Evolutionary conservation across 345 rosid species (phyloP).

Genomic region (Ricinus communis): DNA sequence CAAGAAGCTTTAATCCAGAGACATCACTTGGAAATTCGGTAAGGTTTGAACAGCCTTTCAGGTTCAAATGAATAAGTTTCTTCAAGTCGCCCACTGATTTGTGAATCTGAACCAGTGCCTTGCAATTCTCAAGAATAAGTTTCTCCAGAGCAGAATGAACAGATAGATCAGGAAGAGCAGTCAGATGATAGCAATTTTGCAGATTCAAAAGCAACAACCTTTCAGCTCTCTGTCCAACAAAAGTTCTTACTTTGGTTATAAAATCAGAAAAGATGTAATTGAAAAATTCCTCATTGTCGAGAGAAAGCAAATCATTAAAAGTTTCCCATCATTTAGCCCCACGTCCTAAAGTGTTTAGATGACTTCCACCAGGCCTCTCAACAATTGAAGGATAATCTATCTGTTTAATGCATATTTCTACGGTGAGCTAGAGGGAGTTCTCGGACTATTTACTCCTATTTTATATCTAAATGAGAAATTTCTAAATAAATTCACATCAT

Average conservation of each 20-base stretch:
- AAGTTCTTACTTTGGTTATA: not conserved
- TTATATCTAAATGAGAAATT: too few relatives aligned
- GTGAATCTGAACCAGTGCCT: constrained; percentile 29
- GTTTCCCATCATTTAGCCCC: too few relatives aligned
- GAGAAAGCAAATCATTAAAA: too few relatives aligned
- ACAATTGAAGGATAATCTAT: too few relatives aligned
- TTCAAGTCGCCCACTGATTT: constrained; percentile 40
- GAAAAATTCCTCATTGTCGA: too few relatives aligned
- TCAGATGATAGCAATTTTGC: constrained; percentile 32
- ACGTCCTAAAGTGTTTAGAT: too few relatives aligned
- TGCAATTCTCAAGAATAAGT: constrained; percentile 39
- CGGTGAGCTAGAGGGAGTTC: too few relatives aligned
- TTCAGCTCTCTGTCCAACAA: constrained; percentile 31
- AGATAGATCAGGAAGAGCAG: constrained; percentile 45
- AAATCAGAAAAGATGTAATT: too few relatives aligned
- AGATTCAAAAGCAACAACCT: constrained; percentile 49
- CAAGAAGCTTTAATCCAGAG: constrained; percentile 40
- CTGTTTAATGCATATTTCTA: too few relatives aligned
- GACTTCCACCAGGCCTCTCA: too few relatives aligned
- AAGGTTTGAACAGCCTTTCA: constrained; percentile 38
- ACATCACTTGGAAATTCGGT: constrained; percentile 42
- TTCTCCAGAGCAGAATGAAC: constrained; percentile 34
- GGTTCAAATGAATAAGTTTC: constrained; percentile 38
- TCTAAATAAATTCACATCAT: too few relatives aligned
- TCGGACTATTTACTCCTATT: too few relatives aligned